Evolutionary conservation across 2,329 filamentous ascomycete genomes (phyloP), one percentile per base, ranked within the genome.

Genomic region (Scedosporium dehoogii): DNA sequence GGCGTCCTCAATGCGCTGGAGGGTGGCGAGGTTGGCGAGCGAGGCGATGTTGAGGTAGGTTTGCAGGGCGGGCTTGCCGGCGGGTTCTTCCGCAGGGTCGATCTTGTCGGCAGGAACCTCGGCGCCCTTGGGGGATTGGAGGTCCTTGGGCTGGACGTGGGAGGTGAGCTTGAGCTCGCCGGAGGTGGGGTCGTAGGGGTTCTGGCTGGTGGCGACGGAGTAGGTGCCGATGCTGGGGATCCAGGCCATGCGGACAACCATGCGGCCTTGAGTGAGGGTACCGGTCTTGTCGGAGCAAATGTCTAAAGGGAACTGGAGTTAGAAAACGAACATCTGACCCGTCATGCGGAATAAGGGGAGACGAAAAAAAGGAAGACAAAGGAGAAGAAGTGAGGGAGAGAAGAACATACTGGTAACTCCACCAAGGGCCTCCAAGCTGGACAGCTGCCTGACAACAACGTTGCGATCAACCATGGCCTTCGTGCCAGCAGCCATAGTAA

Each of bases 261-360:
- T 88, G 67, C 84, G 85, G 33, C 85, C 81, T 69, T 85, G 81
- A 1, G 83, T 85, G 33, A 85, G 73, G 6, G 85, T 88, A 44
- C 85, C 85, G 1, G 79, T 82, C 70, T 82, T 82, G 67, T 82
- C 79, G 7, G 77, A 80, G 70, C 79, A 82, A 63, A 82, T 81
- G 61, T 78, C 75, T 70, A 21, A 18, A 14, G 46, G 0, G 42
- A 21, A 42, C 9, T 12, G 16, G 14, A 12, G 41, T 59, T 59
- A 58, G 56, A 38, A 38, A 38, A 38, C 4, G 29, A 41, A 38
- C 14, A 41, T 3, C n/a, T 18, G 56, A 21, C 6, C 16, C 18
- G 16, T 2, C n/a, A 51, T 51, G 33, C 5, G 33, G 33, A 12
- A 14, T 27, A 21, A 1, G 3, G 41, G 12, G 18, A 44, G 51